Base-by-base conservation (phyloP, 495 filamentous ascomycete species). In the Penicillium verhagenii region DNA sequence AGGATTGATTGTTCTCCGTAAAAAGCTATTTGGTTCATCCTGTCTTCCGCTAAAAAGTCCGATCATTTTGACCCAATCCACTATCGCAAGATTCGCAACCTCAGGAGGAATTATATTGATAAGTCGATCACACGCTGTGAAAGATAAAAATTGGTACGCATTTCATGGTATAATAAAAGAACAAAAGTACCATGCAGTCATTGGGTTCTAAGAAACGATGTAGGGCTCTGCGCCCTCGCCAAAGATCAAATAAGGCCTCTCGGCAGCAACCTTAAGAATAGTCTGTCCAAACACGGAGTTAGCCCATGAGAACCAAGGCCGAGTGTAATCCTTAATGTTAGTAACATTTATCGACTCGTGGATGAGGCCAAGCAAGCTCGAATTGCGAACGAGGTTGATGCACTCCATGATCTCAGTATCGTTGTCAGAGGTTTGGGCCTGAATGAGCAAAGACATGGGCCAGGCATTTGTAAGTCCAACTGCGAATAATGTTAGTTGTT, bases 231-330 rank as follows among this genome's bases (percentile, higher is more conserved):
- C 70, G 28, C 78, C 82, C 54, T 82, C 63, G 9, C 84, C 86
- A 68, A 99, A 97, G 38, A 99, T 83, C 54, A 99, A 65, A 72
- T 94, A 80, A 13, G 95, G 94, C 70, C 91, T 91, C 69, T 93
- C 75, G 62, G 83, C 82, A 0, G 92, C 94, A 48, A 97, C 65
- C 72, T 97, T 89, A 24, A 99, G 72, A 46, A 99, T 89, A 5
- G 92, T 96, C 74, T 95, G 89, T 11, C 93, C 89, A 72, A 95
- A 97, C 26, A 99, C 91, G 0, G 90, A 92, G 61, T 97, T 97
- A 16, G 94, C 94, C 94, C 93, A 97, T 11, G 94, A 90, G 68
- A 98, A 97, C 94, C 94, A 98, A 53, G 86, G 87, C 50, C 89
- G 79, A 10, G 93, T 96, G 68, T 94, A 97, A 29, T 87, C 82